Evolutionary conservation across 305 asterid genomes (phyloP).

Genomic region (Rubia peregrina): DNA sequence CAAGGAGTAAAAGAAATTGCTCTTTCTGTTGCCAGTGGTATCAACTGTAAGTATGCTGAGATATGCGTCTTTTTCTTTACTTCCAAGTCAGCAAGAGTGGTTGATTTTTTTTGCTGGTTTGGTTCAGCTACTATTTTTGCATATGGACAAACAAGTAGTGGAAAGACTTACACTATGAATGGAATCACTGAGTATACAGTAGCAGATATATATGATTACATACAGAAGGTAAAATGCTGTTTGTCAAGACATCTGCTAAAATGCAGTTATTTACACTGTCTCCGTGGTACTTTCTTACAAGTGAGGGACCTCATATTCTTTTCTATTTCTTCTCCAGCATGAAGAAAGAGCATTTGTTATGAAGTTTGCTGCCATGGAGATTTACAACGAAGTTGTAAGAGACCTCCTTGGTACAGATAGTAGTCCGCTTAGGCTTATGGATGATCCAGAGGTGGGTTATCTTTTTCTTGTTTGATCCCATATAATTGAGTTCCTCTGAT

Average conservation of each 20-base stretch:
- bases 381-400: conserved; percentile 90
- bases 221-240: conserved; percentile 46
- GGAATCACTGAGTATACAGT: conserved; percentile 91
- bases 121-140: conserved; percentile 83
- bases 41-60: conserved; percentile 59
- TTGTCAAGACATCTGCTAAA: conserved; percentile 11
- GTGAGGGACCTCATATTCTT: conserved; percentile 8
- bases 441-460: conserved; percentile 89
- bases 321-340: conserved; percentile 38
- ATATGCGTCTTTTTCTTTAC: conserved; percentile 7
- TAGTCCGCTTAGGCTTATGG: conserved; percentile 76
- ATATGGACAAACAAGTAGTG: conserved; percentile 95
- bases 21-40: conserved; percentile 76
- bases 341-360: conserved; percentile 86
- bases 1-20: conserved; percentile 75
- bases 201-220: conserved; percentile 75
- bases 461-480: conserved; percentile 12
- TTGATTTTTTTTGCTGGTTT: conserved; percentile 10
- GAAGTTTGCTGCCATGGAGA: conserved; percentile 92
- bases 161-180: conserved; percentile 94
- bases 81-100: conserved; percentile 13
- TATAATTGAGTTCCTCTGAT: conserved; percentile 16
- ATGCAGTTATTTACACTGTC: neutral
- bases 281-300: conserved; percentile 7
- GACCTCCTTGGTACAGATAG: conserved; percentile 81